Evolutionary conservation across 345 rosid species (phyloP).

Genomic region (Moricandia moricandioides): DNA sequence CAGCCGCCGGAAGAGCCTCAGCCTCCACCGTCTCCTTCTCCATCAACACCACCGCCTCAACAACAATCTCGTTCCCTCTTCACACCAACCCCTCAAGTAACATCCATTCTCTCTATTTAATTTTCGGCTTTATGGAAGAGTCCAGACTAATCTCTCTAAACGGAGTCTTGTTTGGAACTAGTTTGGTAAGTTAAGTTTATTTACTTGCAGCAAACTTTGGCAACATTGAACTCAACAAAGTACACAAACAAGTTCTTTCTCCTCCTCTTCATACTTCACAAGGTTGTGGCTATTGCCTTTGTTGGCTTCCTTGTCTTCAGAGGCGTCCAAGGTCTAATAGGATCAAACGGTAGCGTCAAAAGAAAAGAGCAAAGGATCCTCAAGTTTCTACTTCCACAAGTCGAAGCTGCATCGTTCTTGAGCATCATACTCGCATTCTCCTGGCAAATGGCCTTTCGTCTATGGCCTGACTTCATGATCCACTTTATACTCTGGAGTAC

Average conservation of each 20-base stretch:
- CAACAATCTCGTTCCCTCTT: constrained; percentile 76
- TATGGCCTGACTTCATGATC: constrained; percentile 79
- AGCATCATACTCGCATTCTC: constrained; percentile 80
- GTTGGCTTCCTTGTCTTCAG: constrained; percentile 79
- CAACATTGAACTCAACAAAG: constrained; percentile 70
- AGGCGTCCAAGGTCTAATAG: constrained; percentile 78
- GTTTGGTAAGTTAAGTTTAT: constrained; percentile 5
- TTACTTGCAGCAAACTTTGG: constrained; percentile 44
- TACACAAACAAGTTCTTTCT: constrained; percentile 80
- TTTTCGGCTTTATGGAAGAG: no score
- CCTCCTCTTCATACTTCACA: constrained; percentile 66
- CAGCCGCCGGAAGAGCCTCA: constrained; percentile 25
- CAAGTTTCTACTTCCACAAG: constrained; percentile 71
- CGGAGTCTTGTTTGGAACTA: no score
- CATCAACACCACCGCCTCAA: background rate
- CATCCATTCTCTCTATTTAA: constrained; percentile 3
- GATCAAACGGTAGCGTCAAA: constrained; percentile 47
- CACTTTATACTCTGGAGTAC: constrained; percentile 84
- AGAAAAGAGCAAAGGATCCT: constrained; percentile 59
- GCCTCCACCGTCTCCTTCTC: constrained; percentile 13
- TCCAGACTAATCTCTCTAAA: no score
- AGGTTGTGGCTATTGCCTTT: constrained; percentile 58
- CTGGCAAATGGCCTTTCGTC: constrained; percentile 80
- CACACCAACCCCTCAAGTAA: constrained; percentile 79
- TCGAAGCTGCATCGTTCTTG: constrained; percentile 72